phyloP scores from a whole-genome alignment of 306 rosid species.

The Gastrolobium villosum region DNA sequence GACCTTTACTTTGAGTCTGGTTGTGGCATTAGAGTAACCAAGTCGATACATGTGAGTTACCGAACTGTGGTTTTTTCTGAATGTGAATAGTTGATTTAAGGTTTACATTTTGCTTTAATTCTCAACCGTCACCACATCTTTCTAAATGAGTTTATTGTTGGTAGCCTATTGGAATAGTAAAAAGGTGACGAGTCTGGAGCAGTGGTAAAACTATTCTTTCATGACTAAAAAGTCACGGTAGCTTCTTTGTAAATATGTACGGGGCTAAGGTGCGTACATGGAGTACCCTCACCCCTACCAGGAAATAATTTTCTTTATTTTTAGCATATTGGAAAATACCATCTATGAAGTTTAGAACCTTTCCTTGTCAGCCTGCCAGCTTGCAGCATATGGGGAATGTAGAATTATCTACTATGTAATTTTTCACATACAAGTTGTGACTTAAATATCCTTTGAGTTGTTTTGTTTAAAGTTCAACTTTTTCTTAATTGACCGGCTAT shows the following conservation, averaged over 20 bases:
- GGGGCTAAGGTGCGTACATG: too few species aligned
- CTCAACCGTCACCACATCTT: conserved; percentile 1
- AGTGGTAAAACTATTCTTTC: too few species aligned
- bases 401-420: conserved; percentile 24
- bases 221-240: too few species aligned
- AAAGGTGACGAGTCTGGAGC: too few species aligned
- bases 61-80: conserved; percentile 28
- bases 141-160: neutral
- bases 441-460: conserved; percentile 19
- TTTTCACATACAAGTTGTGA: conserved; percentile 21
- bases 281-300: too few species aligned
- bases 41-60: conserved; percentile 24
- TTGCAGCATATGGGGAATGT: neutral
- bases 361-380: neutral
- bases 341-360: conserved; percentile 10
- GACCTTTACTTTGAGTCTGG: conserved; percentile 15
- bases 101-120: conserved; percentile 38
- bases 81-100: neutral
- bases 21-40: neutral
- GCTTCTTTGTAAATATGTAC: too few species aligned
- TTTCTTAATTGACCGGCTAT: conserved; percentile 30
- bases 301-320: too few species aligned
- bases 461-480: conserved; percentile 40
- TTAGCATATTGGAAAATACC: neutral
- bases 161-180: neutral